These are phyloP conservation scores for Stagonosporopsis rhizophila DNA, from an alignment of 2,329 filamentous ascomycete genomes.

Conservation along the genomic window DNA sequence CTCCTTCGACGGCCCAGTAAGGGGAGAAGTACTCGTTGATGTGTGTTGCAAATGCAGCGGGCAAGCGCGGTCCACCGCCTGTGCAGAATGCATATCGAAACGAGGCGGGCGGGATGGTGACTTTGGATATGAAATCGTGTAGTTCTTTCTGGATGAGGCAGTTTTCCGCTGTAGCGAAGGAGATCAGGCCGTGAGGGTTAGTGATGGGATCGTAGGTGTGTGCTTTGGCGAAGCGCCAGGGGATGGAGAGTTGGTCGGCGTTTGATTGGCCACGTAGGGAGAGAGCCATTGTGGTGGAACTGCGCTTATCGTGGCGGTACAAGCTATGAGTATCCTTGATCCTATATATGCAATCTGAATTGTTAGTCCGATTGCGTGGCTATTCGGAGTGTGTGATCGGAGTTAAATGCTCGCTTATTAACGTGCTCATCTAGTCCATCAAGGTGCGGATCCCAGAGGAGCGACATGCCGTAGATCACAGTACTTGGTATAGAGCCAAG, in stretches of 20 bases:
- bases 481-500: background rate
- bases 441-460: background rate
- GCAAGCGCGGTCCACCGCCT: background rate
- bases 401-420: conserved; percentile 11
- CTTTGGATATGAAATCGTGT: conserved; percentile 19
- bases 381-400: conserved; percentile 9
- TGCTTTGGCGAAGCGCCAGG: conserved; percentile 21
- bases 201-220: conserved; percentile 48
- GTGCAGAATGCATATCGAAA: conserved; percentile 2
- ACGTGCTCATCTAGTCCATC: conserved; percentile 14
- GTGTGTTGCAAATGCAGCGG: background rate
- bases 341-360: background rate
- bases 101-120: background rate
- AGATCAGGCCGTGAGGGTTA: conserved; percentile 57
- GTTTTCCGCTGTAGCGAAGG: conserved; percentile 62
- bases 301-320: background rate
- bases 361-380: background rate
- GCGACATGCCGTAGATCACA: background rate
- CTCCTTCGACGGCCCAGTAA: conserved; percentile 35
- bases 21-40: conserved; percentile 6
- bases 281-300: background rate
- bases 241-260: conserved; percentile 19
- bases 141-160: conserved; percentile 58
- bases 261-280: conserved; percentile 20
- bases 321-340: background rate